These are phyloP conservation scores for Leccinum barrowsii DNA, from an alignment of 768 basidiomycete genomes.

Conservation along the genomic window DNA sequence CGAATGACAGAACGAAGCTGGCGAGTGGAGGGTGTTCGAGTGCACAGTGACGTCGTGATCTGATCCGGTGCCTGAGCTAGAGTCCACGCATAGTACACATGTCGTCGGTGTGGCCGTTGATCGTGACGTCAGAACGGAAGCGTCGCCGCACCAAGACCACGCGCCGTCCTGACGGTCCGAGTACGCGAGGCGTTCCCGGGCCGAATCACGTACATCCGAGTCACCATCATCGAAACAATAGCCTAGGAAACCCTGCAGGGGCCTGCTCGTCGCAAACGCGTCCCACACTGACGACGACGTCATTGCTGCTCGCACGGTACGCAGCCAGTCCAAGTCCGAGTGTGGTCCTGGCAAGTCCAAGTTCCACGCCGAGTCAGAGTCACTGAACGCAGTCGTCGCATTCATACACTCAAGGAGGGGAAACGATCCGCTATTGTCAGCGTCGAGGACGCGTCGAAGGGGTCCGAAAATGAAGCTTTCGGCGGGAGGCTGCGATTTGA, in stretches of 20 bases:
- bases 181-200: not conserved
- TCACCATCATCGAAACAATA: not conserved
- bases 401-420: not conserved
- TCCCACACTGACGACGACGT: no score
- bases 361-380: not conserved
- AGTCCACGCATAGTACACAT: not conserved
- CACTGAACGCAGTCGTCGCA: not conserved
- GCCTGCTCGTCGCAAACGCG: not conserved
- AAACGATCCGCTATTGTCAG: not conserved
- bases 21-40: not conserved
- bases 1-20: not conserved
- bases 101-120: not conserved
- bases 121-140: not conserved
- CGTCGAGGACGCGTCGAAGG: not conserved
- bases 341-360: not conserved
- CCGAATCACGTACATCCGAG: not conserved
- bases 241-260: not conserved
- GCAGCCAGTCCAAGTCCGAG: not conserved
- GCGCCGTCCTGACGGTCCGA: not conserved
- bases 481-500: not conserved
- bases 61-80: not conserved
- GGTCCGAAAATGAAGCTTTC: not conserved
- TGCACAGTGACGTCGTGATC: not conserved
- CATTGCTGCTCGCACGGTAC: not conserved
- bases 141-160: not conserved